Evolutionary conservation across 768 basidiomycete species (phyloP).

Genomic region (Suillus brevipes): DNA sequence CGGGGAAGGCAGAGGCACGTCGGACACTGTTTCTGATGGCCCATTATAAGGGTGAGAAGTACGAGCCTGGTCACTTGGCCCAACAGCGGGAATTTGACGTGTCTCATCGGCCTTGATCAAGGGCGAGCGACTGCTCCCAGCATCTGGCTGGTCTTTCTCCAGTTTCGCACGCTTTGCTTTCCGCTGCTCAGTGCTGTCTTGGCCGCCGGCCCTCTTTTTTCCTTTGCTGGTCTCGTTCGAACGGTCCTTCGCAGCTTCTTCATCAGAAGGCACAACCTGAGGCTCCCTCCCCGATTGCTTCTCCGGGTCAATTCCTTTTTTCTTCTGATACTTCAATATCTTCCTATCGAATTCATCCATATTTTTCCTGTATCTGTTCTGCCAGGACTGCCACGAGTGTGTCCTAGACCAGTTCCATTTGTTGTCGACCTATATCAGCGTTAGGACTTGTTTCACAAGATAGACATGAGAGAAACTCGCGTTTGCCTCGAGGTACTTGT

Average conservation of each 20-base stretch:
- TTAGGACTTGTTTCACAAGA: neutral
- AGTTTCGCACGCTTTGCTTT: slow-evolving; percentile 5
- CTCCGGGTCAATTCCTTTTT: slow-evolving; percentile 20
- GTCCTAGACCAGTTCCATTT: slow-evolving; percentile 53
- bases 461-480: slow-evolving; percentile 29
- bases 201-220: neutral
- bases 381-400: slow-evolving; percentile 66
- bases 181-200: neutral
- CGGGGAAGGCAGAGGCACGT: no score
- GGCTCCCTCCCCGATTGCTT: slow-evolving; percentile 9
- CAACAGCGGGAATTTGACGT: neutral
- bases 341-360: slow-evolving; percentile 38
- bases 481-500: slow-evolving; percentile 43
- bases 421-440: slow-evolving; percentile 31
- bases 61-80: neutral
- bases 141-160: neutral
- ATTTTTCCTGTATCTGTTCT: slow-evolving; percentile 56
- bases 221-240: neutral
- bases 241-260: neutral
- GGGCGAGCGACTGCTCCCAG: neutral
- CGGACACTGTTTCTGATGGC: neutral
- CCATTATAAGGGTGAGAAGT: neutral
- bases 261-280: neutral
- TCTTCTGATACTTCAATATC: slow-evolving; percentile 43
- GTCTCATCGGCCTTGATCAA: neutral